Evolutionary conservation across 2,329 filamentous ascomycete genomes (phyloP), one percentile per base, ranked within the genome.

Genomic region (Dactylellina parvicollis): DNA sequence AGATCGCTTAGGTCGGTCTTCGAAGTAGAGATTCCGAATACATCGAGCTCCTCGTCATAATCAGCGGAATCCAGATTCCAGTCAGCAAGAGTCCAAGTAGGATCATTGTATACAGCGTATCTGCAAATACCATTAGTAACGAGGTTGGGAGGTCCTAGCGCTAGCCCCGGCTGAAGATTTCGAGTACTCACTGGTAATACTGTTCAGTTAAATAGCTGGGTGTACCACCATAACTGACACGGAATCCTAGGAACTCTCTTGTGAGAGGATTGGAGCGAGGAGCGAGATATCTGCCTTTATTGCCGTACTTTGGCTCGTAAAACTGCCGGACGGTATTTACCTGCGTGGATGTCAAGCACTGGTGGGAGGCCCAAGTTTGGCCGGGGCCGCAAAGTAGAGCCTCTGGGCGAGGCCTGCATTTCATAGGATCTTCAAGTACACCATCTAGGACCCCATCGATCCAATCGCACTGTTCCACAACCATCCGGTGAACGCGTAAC

Each of bases 371-470:
- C 60, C 60, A 73, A 1, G 42, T 61, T 22, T 73, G 36, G 28
- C 69, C 69, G 1, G 46, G 32, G 0, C 28, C 69, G 18, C 81
- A 82, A 3, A 79, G 78, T 36, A 82, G 59, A 1, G 76, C 76
- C 47, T 79, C 78, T 1, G 81, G 76, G 50, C 78, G 70, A 2
- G 80, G 80, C 8, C 76, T 59, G 54, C 81, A 82, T 4, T 79
- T 76, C 42, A 77, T 76, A 0, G 81, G 79, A 42, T 81, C 79
- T 59, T 81, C 80, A 18, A 83, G 79, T 44, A 83, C 82, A 5
- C 83, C 83, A 76, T 86, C 85, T 8, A 79, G 77, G 10, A 82
- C 81, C 16, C 83, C 83, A 75, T 86, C 85, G 4, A 84, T 78
- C 2, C 76, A 76, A 74, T 86, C 84, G 76, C 85, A 86, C 76